These are phyloP conservation scores for Proliferodiscus dingleyae DNA, from an alignment of 2,329 filamentous ascomycete species.

Conservation along the genomic window DNA sequence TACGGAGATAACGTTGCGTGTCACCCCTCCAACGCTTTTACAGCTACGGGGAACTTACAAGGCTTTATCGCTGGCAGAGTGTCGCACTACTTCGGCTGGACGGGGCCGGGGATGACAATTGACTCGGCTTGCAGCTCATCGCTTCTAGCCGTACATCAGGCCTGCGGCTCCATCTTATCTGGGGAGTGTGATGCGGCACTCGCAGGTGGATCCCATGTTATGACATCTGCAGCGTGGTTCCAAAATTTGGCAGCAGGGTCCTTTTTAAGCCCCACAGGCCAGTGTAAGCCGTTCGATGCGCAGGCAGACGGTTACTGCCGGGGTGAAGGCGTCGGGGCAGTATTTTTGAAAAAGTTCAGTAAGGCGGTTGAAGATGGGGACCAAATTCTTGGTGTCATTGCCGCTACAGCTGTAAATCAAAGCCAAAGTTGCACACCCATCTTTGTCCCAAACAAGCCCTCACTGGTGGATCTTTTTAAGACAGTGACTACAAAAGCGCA, in stretches of 20 bases:
- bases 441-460: neutral
- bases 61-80: constrained; percentile 4
- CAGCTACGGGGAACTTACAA: constrained; percentile 4
- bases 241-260: neutral
- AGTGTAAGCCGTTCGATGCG: neutral
- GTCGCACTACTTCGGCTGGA: constrained; percentile 7
- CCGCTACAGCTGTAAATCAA: neutral
- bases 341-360: neutral
- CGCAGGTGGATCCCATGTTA: constrained; percentile 9
- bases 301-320: neutral
- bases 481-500: neutral
- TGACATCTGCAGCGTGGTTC: neutral
- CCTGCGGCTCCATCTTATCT: constrained; percentile 42
- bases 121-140: constrained; percentile 55
- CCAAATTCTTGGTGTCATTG: neutral
- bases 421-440: neutral
- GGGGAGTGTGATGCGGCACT: constrained; percentile 33
- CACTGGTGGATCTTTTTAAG: neutral
- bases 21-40: constrained; percentile 6
- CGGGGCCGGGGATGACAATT: constrained; percentile 61
- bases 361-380: neutral
- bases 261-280: neutral
- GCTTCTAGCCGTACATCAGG: constrained; percentile 48
- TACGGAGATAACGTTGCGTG: constrained; percentile 3
- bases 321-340: neutral